These are phyloP conservation scores for Kodamaea restingae DNA, from an alignment of 805 yeast species.

Conservation along the genomic window DNA sequence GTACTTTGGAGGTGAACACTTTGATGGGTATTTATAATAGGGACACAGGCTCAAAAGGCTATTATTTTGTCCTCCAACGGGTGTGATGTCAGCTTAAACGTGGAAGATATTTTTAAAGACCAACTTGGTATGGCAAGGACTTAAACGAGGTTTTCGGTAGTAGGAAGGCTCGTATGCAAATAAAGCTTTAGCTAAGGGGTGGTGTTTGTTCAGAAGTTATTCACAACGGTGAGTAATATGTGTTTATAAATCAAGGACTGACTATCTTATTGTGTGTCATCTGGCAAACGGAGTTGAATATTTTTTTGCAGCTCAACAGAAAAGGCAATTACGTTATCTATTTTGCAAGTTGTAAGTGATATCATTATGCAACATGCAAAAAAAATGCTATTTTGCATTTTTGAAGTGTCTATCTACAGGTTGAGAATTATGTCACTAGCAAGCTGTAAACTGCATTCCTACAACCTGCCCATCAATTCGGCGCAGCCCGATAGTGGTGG, in stretches of 20 bases:
- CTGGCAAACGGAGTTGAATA: neutral
- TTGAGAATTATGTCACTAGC: conserved; percentile 7
- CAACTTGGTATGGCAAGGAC: too few species aligned
- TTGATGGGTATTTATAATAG: neutral
- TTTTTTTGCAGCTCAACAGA: conserved; percentile 1
- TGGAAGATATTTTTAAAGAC: neutral
- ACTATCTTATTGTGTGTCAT: neutral
- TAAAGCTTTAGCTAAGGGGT: too few species aligned
- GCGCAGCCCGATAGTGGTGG: too few species aligned
- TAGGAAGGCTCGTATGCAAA: too few species aligned
- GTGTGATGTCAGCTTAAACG: neutral
- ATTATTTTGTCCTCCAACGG: neutral
- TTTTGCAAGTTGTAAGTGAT: conserved; percentile 6
- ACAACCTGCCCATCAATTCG: too few species aligned
- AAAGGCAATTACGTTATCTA: neutral
- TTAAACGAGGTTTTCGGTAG: too few species aligned
- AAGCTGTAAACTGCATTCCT: conserved; percentile 8
- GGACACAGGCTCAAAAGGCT: neutral
- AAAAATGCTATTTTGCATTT: neutral
- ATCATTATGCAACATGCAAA: conserved; percentile 4
- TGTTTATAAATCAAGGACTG: too few species aligned
- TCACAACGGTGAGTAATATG: too few species aligned
- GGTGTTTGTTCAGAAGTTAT: too few species aligned
- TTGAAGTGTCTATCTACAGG: conserved; percentile 4
- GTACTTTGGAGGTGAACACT: neutral